Evolutionary conservation across 306 rosid species (phyloP), one percentile per base, ranked within the genome.

Genomic region (Rosa rugosa): DNA sequence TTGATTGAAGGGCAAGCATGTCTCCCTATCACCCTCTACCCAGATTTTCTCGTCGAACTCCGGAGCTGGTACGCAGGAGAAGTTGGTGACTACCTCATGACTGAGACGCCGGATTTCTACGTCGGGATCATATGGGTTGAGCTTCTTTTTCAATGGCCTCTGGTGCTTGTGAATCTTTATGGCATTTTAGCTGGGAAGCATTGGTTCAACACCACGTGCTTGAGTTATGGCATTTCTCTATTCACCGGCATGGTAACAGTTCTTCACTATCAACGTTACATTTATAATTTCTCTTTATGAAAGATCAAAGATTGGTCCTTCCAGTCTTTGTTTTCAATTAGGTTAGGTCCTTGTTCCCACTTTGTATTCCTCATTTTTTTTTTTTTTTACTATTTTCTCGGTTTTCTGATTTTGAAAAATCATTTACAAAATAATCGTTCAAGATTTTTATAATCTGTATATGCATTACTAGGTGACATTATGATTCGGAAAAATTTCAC

Each of bases 61-160:
- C 51, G 60, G 45, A 75, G 40, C 44, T 75, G 71, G 79, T 75
- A 75, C 8, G 56, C 79, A 42, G 45, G 46, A 2, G 34, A 75
- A 56, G n/a, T 51, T 8, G 79, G 71, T 3, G 79, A 75, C 71
- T 78, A 25, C 66, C 73, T 60, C 44, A 72, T 73, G 69, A 72
- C 69, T 0, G 62, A 65, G 31, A 65, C 3, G 67, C 80, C 80
- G 1, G 80, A 77, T 68, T 68, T 77, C 80, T 77, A 65, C 45
- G 13, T 77, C 3, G 80, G 80, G 20, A 66, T 77, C 54, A 77
- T 77, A 11, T 77, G 80, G 80, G 44, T 77, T 40, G 80, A 77
- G 75, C 75, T 77, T 77, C 27, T 77, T 1, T 23, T 77, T 25
- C 80, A 77, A 41, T 66, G 68, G 80, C 75, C 80, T 53, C 56